Conservation (phyloP, 2,329 filamentous ascomycete species). For the Ophiocordyceps polyrhachis-furcata region DNA sequence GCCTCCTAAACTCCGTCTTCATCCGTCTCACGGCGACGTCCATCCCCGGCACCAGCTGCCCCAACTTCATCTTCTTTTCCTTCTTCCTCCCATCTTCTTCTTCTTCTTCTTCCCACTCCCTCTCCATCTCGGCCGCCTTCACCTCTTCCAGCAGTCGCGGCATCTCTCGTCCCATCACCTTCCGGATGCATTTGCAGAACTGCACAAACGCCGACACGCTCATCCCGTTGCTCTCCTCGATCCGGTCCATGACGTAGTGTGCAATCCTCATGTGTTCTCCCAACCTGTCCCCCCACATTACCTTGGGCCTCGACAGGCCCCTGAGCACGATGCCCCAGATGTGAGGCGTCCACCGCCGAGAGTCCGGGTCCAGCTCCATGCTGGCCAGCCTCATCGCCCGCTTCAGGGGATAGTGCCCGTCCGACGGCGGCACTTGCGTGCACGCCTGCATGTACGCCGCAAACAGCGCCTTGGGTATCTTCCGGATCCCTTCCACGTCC, state of each 20-base stretch:
- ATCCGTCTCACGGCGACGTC: conserved; percentile 7
- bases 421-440: conserved; percentile 6
- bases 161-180: conserved; percentile 8
- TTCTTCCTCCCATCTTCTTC: background rate
- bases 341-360: conserved; percentile 11
- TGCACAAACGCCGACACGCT: conserved; percentile 6
- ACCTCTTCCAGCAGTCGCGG: conserved; percentile 5
- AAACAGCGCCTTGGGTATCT: conserved; percentile 19
- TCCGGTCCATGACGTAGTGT: conserved; percentile 9
- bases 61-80: background rate
- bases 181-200: conserved; percentile 7
- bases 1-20: conserved; percentile 9
- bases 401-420: conserved; percentile 9
- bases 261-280: conserved; percentile 13
- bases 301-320: conserved; percentile 12
- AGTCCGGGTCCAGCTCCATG: conserved; percentile 7
- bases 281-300: conserved; percentile 9
- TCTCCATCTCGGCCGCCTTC: conserved; percentile 3
- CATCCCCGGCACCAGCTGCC: conserved; percentile 4
- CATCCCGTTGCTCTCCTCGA: conserved; percentile 9
- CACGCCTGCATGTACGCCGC: conserved; percentile 27
- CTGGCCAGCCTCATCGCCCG: conserved; percentile 14
- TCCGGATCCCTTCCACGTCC: conserved; percentile 7
- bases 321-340: conserved; percentile 17
- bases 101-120: background rate